These are phyloP conservation scores for Eucalyptus urophylla DNA, from an alignment of 345 rosid species.

Conservation along the genomic window DNA sequence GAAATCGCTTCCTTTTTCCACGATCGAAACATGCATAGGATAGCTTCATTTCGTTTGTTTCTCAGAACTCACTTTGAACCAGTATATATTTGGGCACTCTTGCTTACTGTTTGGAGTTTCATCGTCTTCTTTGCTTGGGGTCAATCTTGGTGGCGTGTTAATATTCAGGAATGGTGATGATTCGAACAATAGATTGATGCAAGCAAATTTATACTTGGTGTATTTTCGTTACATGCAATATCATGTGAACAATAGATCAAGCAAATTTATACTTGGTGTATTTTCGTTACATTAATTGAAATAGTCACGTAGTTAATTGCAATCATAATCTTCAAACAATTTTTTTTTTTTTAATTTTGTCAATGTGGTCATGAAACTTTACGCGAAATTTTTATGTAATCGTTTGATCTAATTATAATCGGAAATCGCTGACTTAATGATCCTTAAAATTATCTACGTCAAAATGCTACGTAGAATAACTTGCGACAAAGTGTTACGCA, in stretches of 20 bases:
- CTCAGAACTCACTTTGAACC: not conserved
- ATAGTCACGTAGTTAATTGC: not conserved
- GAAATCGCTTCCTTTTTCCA: not conserved
- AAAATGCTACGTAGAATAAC: fast-evolving
- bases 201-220: not conserved
- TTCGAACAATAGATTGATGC: not conserved
- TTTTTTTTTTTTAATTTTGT: too few relatives aligned
- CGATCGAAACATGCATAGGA: not conserved
- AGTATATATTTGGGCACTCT: not conserved
- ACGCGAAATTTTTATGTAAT: fast-evolving
- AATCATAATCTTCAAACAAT: too few relatives aligned
- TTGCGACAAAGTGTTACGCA: fast-evolving
- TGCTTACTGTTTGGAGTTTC: not conserved
- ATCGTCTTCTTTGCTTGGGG: not conserved
- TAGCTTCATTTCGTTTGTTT: not conserved
- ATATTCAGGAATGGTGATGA: not conserved
- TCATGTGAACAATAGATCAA: not conserved
- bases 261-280: not conserved
- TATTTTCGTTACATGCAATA: not conserved
- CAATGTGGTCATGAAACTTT: not conserved
- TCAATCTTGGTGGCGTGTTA: not conserved
- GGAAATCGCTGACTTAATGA: fast-evolving
- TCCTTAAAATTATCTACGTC: not conserved
- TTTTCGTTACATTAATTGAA: not conserved
- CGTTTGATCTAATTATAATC: fast-evolving